These are phyloP conservation scores for Wickerhamomyces sp. DNA, from an alignment of 1,139 yeast genomes.

Conservation along the genomic window DNA sequence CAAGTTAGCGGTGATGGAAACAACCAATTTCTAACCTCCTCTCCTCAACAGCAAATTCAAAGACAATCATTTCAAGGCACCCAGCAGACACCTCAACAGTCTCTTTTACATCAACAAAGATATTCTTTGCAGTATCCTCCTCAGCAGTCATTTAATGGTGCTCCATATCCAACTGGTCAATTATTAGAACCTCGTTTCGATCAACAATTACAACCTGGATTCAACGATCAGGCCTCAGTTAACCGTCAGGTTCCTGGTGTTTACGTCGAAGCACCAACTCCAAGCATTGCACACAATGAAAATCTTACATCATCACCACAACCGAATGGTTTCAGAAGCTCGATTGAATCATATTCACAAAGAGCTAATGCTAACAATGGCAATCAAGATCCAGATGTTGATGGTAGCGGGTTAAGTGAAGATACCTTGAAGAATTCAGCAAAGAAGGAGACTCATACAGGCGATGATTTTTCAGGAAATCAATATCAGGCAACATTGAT, in stretches of 20 bases:
- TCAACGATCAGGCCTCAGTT: background rate
- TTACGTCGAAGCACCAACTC: constrained; percentile 14
- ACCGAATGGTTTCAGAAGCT: constrained; percentile 7
- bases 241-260: constrained; percentile 4
- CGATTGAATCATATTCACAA: constrained; percentile 10
- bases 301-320: constrained; percentile 4
- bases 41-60: constrained; percentile 10
- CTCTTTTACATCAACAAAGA: constrained; percentile 8
- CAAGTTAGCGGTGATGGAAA: constrained; percentile 7
- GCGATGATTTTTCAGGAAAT: constrained; percentile 6
- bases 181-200: constrained; percentile 4
- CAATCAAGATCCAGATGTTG: constrained; percentile 6
- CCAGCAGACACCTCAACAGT: constrained; percentile 3
- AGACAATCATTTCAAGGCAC: constrained; percentile 11
- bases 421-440: constrained; percentile 17
- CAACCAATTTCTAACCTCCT: constrained; percentile 7
- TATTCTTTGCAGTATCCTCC: constrained; percentile 5
- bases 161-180: constrained; percentile 12
- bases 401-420: constrained; percentile 20
- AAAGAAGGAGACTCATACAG: constrained; percentile 22
- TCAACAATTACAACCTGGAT: constrained; percentile 7
- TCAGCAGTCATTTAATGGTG: constrained; percentile 7
- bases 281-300: constrained; percentile 3
- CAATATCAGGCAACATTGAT: background rate
- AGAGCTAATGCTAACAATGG: background rate